A percentile compares a stretch with the other conserved stretches of the same genome.
These are phyloP conservation scores for Gossypium thurberi DNA, from an alignment of 345 rosid species.

Conservation along the genomic window DNA sequence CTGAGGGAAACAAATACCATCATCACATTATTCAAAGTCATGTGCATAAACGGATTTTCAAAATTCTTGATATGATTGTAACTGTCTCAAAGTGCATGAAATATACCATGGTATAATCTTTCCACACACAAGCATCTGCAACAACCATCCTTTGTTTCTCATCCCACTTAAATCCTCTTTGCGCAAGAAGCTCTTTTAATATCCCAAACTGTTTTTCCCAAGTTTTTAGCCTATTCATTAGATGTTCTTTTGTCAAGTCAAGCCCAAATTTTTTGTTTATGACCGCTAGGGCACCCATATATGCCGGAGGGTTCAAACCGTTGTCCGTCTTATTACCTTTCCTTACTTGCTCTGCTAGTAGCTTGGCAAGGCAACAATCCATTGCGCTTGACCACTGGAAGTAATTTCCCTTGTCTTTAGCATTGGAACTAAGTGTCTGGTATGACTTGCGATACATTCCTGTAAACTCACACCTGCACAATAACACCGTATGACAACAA, in stretches of 20 bases:
- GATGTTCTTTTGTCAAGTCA: slow-evolving; percentile 11
- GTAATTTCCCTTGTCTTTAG: slow-evolving; percentile 5
- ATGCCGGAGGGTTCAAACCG: slow-evolving; percentile 9
- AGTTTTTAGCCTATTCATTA: slow-evolving; percentile 6
- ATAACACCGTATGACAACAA: background rate
- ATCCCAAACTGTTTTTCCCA: slow-evolving; percentile 11
- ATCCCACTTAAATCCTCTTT: slow-evolving; percentile 16
- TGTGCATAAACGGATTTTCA: background rate
- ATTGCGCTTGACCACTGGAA: slow-evolving; percentile 4
- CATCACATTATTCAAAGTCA: background rate
- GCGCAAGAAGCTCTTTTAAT: slow-evolving; percentile 5
- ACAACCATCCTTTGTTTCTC: slow-evolving; percentile 7
- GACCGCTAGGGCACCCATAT: background rate
- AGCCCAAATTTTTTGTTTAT: slow-evolving; percentile 10
- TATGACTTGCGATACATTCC: slow-evolving; percentile 2
- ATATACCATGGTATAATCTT: slow-evolving; percentile 9
- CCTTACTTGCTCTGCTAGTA: slow-evolving; percentile 11
- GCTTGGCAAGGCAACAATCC: slow-evolving; percentile 6
- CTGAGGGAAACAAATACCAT: background rate
- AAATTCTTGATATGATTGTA: background rate
- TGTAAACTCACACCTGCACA: background rate
- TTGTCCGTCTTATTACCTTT: slow-evolving; percentile 9
- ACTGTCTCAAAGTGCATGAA: background rate
- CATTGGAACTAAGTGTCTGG: background rate
- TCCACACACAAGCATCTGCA: slow-evolving; percentile 13